These are phyloP conservation scores for Cardamine occulta DNA, from an alignment of 345 rosid genomes.

Conservation along the genomic window DNA sequence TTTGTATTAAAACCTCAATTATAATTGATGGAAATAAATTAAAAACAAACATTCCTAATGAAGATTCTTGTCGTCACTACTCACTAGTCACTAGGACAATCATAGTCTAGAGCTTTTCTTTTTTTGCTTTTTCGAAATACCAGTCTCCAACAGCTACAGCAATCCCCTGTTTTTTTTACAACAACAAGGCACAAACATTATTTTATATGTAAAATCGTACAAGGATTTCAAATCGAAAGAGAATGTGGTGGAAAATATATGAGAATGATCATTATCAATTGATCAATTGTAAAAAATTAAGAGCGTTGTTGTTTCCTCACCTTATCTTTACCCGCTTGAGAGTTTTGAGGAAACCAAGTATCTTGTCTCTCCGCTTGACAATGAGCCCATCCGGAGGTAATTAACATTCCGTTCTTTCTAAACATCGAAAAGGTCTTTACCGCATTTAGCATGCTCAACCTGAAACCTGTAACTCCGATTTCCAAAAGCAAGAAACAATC, in stretches of 20 bases:
- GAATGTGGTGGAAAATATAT: neutral
- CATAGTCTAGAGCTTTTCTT: conserved; percentile 59
- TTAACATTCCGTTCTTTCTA: conserved; percentile 21
- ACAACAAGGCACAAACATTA: conserved; percentile 17
- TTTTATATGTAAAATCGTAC: neutral
- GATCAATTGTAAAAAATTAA: neutral
- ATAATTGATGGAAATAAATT: neutral
- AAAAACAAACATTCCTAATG: conserved; percentile 8
- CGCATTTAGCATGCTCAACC: conserved; percentile 31
- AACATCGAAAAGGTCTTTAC: conserved; percentile 28
- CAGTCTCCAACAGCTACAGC: conserved; percentile 90
- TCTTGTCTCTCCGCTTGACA: conserved; percentile 34
- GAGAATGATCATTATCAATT: neutral
- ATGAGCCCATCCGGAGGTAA: conserved; percentile 37
- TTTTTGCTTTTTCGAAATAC: conserved; percentile 64
- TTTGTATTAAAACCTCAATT: conserved; percentile 6
- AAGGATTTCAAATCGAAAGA: neutral
- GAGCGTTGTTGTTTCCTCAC: neutral
- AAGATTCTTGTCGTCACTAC: conserved; percentile 51
- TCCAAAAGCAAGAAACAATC: conserved; percentile 9
- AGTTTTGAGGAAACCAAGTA: conserved; percentile 31
- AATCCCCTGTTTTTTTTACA: conserved; percentile 56
- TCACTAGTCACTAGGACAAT: conserved; percentile 80
- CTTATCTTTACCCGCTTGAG: conserved; percentile 17
- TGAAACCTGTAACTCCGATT: conserved; percentile 31